phyloP scores from a whole-genome alignment of 1,284 basidiomycete genomes.

The Phenoliferia sp. region DNA sequence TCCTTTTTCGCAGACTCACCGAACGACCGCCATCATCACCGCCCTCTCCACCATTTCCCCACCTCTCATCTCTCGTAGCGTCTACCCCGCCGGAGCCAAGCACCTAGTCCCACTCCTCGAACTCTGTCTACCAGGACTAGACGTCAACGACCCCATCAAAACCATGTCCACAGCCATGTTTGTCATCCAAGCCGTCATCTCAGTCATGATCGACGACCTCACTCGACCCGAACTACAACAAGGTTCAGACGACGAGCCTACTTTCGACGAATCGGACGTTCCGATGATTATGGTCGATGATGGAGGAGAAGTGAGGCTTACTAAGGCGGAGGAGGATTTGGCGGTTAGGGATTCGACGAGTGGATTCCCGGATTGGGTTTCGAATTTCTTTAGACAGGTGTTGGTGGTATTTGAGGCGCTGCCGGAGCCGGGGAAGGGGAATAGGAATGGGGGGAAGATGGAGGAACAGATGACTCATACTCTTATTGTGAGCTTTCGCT shows the following conservation, averaged over 20 bases:
- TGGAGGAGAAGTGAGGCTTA: conserved; percentile 48
- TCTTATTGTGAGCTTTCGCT: conserved; percentile 50
- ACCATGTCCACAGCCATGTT: conserved; percentile 54
- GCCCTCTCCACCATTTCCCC: conserved; percentile 76
- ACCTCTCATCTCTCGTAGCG: conserved; percentile 68
- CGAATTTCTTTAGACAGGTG: conserved; percentile 77
- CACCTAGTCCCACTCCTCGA: conserved; percentile 84
- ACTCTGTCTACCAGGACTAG: conserved; percentile 84
- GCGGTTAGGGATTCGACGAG: conserved; percentile 72
- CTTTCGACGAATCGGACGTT: conserved; percentile 13
- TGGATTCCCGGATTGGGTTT: conserved; percentile 83
- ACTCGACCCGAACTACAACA: conserved; percentile 44
- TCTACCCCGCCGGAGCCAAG: conserved; percentile 79
- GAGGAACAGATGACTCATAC: conserved; percentile 79
- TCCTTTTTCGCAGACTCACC: conserved; percentile 59
- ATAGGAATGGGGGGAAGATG: conserved; percentile 76
- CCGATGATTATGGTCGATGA: conserved; percentile 32
- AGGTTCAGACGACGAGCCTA: conserved; percentile 1
- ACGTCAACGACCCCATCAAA: conserved; percentile 90
- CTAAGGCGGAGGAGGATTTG: conserved; percentile 65
- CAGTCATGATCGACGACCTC: conserved; percentile 73
- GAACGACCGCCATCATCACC: conserved; percentile 84
- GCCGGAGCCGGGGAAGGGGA: conserved; percentile 54
- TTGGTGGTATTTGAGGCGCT: conserved; percentile 85
- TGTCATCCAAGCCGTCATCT: conserved; percentile 34